Evolutionary conservation across 345 rosid species (phyloP), one percentile per base, ranked within the genome.

Genomic region (Aquilaria malaccensis): DNA sequence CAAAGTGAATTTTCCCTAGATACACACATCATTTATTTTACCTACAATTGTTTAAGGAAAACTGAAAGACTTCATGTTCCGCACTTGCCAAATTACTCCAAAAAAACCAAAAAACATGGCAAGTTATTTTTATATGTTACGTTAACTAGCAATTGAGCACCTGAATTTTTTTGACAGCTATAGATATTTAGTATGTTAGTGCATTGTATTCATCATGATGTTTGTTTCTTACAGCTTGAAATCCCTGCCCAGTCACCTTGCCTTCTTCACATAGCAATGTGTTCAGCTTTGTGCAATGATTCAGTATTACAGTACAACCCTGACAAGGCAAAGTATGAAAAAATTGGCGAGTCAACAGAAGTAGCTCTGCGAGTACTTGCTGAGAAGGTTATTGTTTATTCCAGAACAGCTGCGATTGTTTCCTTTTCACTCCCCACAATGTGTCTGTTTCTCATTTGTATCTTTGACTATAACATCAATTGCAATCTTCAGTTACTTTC

Each of bases 271-370:
- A 71, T 85, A 64, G 96, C 99, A 37, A 90, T 85, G 92, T 86
- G 99, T 76, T 94, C 97, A 69, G 85, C 99, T 54, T 84, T 94
- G 59, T 94, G 99, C 82, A 94, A 94, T 54, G 99, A 88, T 70
- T 94, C 99, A 67, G 71, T 85, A 60, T 76, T 94, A 71, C 99
- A 90, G 73, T 94, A 94, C 75, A 94, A 94, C 80, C 97, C 95
- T 56, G 99, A 94, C 67, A 90, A 88, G 60, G 89, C 83, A 51
- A 78, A 67, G 63, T 90, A 86, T 66, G 99, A 94, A 77, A 94
- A 94, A 71, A 94, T 94, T 68, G 99, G 99, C 58, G 97, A 94
- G 79, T 86, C 99, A 65, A 94, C 99, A 68, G 99, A 94, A 85
- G 99, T 94, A 66, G 99, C 99, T 55, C 83, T 94, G 49, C 93